Percentiles rank a stretch among this genome's conserved stretches.
Conservation (phyloP, 1,139 yeast genomes). For the Blastobotrys raffinosifermentans region DNA sequence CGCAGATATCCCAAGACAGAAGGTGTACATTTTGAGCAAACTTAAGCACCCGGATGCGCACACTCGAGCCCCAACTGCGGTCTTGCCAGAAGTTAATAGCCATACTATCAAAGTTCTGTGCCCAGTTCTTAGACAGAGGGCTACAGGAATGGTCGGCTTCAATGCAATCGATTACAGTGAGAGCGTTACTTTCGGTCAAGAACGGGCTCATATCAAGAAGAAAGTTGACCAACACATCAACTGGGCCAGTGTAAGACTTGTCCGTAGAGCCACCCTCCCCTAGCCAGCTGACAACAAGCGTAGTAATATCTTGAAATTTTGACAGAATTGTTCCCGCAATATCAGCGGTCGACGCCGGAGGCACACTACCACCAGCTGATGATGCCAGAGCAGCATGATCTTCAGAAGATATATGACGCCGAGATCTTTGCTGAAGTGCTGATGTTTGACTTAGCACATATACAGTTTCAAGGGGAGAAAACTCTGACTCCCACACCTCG, state of each 20-base stretch:
- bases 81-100: conserved; percentile 44
- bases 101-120: conserved; percentile 41
- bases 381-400: no score
- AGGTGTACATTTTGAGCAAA: conserved; percentile 41
- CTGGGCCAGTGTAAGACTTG: conserved; percentile 38
- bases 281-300: conserved; percentile 17
- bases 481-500: conserved; percentile 46
- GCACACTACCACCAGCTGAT: no score
- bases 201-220: conserved; percentile 38
- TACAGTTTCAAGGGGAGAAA: conserved; percentile 36
- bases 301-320: conserved; percentile 17
- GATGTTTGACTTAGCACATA: conserved; percentile 29
- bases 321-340: conserved; percentile 14
- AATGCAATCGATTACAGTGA: conserved; percentile 44
- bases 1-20: conserved; percentile 20
- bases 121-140: conserved; percentile 51
- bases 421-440: conserved; percentile 33
- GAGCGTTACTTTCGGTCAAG: conserved; percentile 37
- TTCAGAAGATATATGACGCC: conserved; percentile 18
- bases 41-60: conserved; percentile 40
- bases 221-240: conserved; percentile 41
- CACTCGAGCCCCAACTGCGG: conserved; percentile 28
- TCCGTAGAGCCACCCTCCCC: conserved; percentile 8
- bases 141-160: conserved; percentile 49
- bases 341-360: conserved; percentile 8